Evolutionary conservation across 257 asterid species (phyloP).

Genomic region (Penstemon eatonii): DNA sequence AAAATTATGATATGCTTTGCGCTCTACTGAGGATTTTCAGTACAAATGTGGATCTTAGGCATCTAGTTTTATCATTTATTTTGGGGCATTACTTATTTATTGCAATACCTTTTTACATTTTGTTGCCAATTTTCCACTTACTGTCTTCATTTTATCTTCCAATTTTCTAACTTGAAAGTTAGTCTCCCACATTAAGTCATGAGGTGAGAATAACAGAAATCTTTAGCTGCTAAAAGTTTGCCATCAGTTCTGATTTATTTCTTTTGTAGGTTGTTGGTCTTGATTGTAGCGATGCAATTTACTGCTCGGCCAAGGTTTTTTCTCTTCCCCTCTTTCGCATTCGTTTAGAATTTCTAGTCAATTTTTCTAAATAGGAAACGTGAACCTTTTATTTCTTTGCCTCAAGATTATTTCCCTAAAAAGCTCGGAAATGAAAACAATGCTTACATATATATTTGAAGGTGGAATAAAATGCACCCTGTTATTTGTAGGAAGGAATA

Average conservation of each 20-base stretch:
- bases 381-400: neutral
- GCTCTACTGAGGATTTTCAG: constrained; percentile 6
- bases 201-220: constrained; percentile 11
- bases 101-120: neutral
- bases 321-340: constrained; percentile 20
- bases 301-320: constrained; percentile 93
- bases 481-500: constrained; percentile 75
- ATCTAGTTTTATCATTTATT: constrained; percentile 9
- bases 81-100: constrained; percentile 22
- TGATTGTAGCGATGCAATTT: constrained; percentile 88
- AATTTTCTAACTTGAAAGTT: constrained; percentile 2
- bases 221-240: constrained; percentile 18
- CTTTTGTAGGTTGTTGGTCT: constrained; percentile 78
- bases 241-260: constrained; percentile 22
- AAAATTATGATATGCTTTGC: neutral
- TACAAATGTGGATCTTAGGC: constrained; percentile 14
- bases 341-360: neutral
- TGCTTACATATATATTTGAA: neutral
- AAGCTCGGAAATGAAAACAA: constrained; percentile 11
- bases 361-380: neutral
- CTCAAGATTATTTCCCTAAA: neutral
- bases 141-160: no score
- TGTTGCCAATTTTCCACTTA: neutral
- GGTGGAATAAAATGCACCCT: constrained; percentile 23
- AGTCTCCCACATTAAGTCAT: constrained; percentile 3